phyloP scores from a whole-genome alignment of 345 rosid genomes.

The Eucalyptus microcorys region DNA sequence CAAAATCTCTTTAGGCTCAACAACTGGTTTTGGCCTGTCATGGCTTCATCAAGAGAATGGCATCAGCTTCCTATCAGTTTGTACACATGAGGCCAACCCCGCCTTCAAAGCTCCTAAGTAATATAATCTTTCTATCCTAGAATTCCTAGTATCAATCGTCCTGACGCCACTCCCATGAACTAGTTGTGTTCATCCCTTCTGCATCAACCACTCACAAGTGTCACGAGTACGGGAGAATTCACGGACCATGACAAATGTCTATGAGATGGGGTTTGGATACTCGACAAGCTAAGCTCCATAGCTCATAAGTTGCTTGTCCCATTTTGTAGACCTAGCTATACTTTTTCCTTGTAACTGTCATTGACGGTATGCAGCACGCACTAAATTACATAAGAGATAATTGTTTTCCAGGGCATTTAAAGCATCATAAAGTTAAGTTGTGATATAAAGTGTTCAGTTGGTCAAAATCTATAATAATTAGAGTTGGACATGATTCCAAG shows the following conservation, averaged over 20 bases:
- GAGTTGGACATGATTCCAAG: no score
- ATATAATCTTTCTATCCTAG: no score
- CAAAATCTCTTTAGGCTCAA: no score
- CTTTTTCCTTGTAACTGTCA: fast-evolving
- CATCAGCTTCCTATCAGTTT: fast-evolving
- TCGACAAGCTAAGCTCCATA: not conserved
- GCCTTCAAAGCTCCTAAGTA: fast-evolving
- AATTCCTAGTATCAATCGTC: fast-evolving
- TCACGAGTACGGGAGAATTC: fast-evolving
- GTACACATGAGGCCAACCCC: fast-evolving
- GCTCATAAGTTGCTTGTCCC: not conserved
- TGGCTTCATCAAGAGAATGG: no score
- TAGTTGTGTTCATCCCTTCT: fast-evolving
- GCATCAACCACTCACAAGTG: no score
- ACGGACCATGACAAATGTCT: no score
- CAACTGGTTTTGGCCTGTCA: fast-evolving
- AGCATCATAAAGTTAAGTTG: not conserved
- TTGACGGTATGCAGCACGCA: fast-evolving
- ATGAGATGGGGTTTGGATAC: not conserved
- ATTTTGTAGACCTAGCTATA: not conserved
- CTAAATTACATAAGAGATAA: not conserved
- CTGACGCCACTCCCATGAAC: fast-evolving
- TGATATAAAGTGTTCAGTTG: no score
- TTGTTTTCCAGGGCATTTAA: not conserved
- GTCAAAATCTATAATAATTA: not conserved